Evolutionary conservation across 352 stramenopile species (phyloP), one percentile per base, ranked within the genome.

Genomic region (Globisporangium polare): DNA sequence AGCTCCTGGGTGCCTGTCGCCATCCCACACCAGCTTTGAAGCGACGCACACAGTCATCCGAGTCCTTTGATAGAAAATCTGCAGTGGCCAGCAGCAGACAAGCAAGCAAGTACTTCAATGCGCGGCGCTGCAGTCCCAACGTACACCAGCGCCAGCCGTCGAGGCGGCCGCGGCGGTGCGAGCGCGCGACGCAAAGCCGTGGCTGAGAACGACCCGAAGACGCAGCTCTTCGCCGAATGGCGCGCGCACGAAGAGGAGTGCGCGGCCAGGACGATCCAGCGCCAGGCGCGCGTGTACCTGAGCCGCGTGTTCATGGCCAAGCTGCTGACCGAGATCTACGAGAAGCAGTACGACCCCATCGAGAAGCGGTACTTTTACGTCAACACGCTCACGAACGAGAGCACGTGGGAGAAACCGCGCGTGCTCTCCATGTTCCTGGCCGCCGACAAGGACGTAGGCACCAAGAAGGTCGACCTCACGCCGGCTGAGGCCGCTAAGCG

Each of bases 381-480:
- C 57, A 90, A 90, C 59, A 82, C 76, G 18, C 58, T 60, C 15
- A 90, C 80, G n/a, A 79, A 85, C 56, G 78, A 77, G 60, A 86
- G 69, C 31, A 77, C 75, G 33, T 90, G 78, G 78, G 73, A 87
- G 6, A 74, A 77, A 31, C 80, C 80, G 2, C 65, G 62, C 4
- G 63, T 83, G 47, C 67, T 90, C 3, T 45, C 62, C 18, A 63
- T 75, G 31, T 86, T 90, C 65, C 57, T 87, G 5, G 53, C 66
- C 0, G 56, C 66, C 22, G 31, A 58, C 13, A 52, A 54, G 4
- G 69, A 77, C 43, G 60, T 68, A 1, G 20, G 29, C 2, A 15
- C 41, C 4, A 56, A 59, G 43, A 52, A 57, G n/a, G 22, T 49
- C 2, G 35, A 43, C 3, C 60, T 88, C 24, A 56, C 69, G 2